Percentiles rank a stretch among this genome's conserved stretches.
Evolutionary conservation across 805 yeast species (phyloP).

Genomic region (Debaryomyces maramus): DNA sequence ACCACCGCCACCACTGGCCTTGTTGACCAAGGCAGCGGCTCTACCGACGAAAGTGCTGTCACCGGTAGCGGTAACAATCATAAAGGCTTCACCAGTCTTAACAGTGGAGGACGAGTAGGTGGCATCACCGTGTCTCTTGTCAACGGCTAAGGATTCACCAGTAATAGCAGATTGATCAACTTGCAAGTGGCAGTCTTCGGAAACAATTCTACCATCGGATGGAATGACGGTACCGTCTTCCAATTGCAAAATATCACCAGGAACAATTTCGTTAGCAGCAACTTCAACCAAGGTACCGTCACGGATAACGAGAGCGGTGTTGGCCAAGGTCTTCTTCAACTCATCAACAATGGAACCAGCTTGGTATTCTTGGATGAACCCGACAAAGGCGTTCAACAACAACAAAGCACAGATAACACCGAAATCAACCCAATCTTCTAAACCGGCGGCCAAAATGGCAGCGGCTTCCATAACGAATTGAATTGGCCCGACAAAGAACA

Average conservation of each 20-base stretch:
- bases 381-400: slow-evolving; percentile 85
- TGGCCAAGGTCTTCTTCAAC: slow-evolving; percentile 91
- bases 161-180: slow-evolving; percentile 96
- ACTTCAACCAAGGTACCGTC: slow-evolving; percentile 76
- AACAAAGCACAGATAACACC: slow-evolving; percentile 93
- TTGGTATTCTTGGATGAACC: slow-evolving; percentile 96
- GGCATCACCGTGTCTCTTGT: slow-evolving; percentile 84
- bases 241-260: slow-evolving; percentile 90
- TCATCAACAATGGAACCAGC: slow-evolving; percentile 98
- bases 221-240: slow-evolving; percentile 94
- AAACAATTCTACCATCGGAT: slow-evolving; percentile 87
- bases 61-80: slow-evolving; percentile 94
- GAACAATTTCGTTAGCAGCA: slow-evolving; percentile 83
- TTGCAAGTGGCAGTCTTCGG: slow-evolving; percentile 84
- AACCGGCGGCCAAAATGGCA: slow-evolving; percentile 92
- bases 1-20: slow-evolving; percentile 90
- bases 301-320: slow-evolving; percentile 83
- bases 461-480: slow-evolving; percentile 98
- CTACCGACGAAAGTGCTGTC: slow-evolving; percentile 95
- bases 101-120: slow-evolving; percentile 91
- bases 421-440: slow-evolving; percentile 98
- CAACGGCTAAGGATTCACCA: slow-evolving; percentile 96
- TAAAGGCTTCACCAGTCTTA: slow-evolving; percentile 92
- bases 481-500: slow-evolving; percentile 93
- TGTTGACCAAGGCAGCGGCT: slow-evolving; percentile 95